Evolutionary conservation across 768 basidiomycete species (phyloP), one percentile per base, ranked within the genome.

Genomic region (Suillus spraguei): DNA sequence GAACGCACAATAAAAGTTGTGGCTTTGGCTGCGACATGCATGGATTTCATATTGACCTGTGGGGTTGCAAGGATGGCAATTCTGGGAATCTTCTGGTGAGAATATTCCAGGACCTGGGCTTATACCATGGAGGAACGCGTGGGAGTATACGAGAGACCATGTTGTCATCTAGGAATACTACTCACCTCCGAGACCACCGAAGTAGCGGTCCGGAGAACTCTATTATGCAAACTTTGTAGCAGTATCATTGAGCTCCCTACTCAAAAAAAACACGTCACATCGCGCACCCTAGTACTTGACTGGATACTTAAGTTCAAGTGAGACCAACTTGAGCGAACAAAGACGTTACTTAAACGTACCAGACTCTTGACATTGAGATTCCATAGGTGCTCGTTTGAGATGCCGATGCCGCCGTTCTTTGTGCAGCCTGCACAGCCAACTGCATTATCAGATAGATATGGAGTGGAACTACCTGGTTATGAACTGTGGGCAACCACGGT

Each of bases 381-480:
- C 44, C 20, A 46, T 5, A 46, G 28, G 24, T 24, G 7, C 3
- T 49, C 22, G 22, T 47, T 47, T 24, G 22, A 22, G 8, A 22
- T 9, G 33, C 52, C 5, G 5, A 55, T 55, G 35, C 17, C 52
- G 52, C n/a, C 33, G 33, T 35, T 54, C 17, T 33, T 38, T 11
- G 71, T 70, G 69, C 61, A 70, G 17, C 58, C 58, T 46, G 36
- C 59, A 32, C 71, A 63, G 46, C 72, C 71, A 24, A 64, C 63
- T 22, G 49, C 47, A 11, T 64, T 71, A 58, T 61, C 53, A 39
- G 24, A 17, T 41, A 50, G 59, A 22, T 36, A 33, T 16, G 9
- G 33, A 42, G 64, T 72, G 5, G 66, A 66, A 24, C n/a, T 72
- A 59, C 68, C 70, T 42, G 71, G 70, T 6, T 62, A 71, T 42